These are phyloP conservation scores for Malassezia restricta DNA, from an alignment of 1,284 basidiomycete species.

Conservation along the genomic window DNA sequence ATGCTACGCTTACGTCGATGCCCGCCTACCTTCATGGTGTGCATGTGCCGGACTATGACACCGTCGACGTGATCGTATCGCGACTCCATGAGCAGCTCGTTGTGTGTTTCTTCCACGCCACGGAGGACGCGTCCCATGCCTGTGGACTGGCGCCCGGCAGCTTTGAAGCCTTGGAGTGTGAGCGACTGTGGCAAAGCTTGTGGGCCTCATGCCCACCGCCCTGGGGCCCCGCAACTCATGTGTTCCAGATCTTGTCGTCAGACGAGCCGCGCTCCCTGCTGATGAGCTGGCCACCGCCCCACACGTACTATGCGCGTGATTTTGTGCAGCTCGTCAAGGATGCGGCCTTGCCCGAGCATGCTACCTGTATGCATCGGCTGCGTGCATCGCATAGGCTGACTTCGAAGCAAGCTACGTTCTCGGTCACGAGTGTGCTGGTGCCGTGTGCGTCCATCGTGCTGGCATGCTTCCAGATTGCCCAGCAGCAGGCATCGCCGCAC, in stretches of 20 bases:
- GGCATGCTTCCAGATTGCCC: slow-evolving; percentile 48
- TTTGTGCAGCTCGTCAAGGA: slow-evolving; percentile 66
- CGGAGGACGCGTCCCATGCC: slow-evolving; percentile 30
- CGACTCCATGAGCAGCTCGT: slow-evolving; percentile 82
- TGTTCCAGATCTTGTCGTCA: slow-evolving; percentile 66
- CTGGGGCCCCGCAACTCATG: slow-evolving; percentile 44
- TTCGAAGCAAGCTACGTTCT: slow-evolving; percentile 53
- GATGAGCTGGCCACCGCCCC: slow-evolving; percentile 71
- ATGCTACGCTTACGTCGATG: slow-evolving; percentile 48
- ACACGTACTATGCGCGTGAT: slow-evolving; percentile 64
- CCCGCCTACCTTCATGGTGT: slow-evolving; percentile 48
- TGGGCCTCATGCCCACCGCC: background rate
- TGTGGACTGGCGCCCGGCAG: slow-evolving; percentile 61
- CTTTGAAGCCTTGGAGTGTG: background rate
- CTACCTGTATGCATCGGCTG: slow-evolving; percentile 85
- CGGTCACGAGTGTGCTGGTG: slow-evolving; percentile 80
- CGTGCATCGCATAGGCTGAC: slow-evolving; percentile 62
- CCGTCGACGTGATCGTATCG: slow-evolving; percentile 83
- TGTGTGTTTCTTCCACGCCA: slow-evolving; percentile 87
- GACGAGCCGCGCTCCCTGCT: slow-evolving; percentile 55
- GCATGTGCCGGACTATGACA: slow-evolving; percentile 62
- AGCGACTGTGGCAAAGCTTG: background rate
- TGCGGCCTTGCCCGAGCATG: slow-evolving; percentile 54
- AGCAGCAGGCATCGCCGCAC: background rate
- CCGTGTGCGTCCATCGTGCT: slow-evolving; percentile 64